A percentile compares a stretch with the other conserved stretches of the same genome.
Evolutionary conservation across 2,329 filamentous ascomycete species (phyloP).

Genomic region (Neonectria hederae): DNA sequence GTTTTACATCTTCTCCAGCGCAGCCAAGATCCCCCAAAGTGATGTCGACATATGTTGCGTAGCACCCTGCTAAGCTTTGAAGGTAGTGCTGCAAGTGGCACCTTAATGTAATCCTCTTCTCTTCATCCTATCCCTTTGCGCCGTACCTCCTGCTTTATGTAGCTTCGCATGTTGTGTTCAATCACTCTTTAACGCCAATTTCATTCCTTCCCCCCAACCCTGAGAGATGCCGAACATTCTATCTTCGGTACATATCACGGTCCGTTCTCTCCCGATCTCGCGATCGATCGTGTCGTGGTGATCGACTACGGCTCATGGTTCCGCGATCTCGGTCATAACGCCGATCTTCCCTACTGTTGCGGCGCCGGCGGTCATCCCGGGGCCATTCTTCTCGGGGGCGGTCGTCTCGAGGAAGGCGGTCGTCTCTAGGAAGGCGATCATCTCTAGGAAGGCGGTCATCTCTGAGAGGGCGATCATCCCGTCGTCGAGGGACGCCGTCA

Average conservation of each 20-base stretch:
- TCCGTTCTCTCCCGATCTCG: constrained; percentile 57
- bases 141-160: constrained; percentile 23
- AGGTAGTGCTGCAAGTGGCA: constrained; percentile 21
- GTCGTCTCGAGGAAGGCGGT: constrained; percentile 7
- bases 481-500: constrained; percentile 45
- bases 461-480: constrained; percentile 45
- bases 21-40: constrained; percentile 1
- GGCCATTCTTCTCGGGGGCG: constrained; percentile 35
- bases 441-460: constrained; percentile 38
- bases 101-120: constrained; percentile 19
- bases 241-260: constrained; percentile 61
- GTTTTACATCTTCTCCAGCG: constrained; percentile 2
- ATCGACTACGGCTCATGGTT: constrained; percentile 53
- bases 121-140: constrained; percentile 29
- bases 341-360: constrained; percentile 49
- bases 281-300: constrained; percentile 50
- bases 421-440: constrained; percentile 9
- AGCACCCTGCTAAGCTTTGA: background rate
- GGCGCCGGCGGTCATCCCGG: constrained; percentile 43
- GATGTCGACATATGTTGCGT: background rate
- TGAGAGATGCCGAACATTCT: constrained; percentile 35
- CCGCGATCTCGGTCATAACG: constrained; percentile 54
- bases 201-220: constrained; percentile 4
- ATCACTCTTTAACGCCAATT: constrained; percentile 32
- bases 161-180: constrained; percentile 24